Evolutionary conservation across 768 basidiomycete genomes (phyloP), one percentile per base, ranked within the genome.

Genomic region (Kwoniella dendrophila): DNA sequence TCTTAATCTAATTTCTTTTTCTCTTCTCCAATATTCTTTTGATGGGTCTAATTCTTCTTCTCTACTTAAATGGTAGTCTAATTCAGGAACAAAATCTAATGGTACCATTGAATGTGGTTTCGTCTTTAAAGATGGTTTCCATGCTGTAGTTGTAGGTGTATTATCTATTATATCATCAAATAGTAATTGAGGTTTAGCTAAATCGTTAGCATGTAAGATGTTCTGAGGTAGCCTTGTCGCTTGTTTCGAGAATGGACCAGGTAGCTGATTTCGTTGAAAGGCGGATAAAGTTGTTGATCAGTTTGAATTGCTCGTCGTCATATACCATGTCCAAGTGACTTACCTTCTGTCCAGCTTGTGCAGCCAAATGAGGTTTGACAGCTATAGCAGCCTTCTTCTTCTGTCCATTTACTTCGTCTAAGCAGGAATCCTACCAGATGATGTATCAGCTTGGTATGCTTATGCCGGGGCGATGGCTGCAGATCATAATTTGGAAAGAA

Each of bases 81-180:
- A 26, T 8, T 70, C 40, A 47, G 54, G 54, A n/a, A 69, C 55
- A 57, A 88, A 85, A 14, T 88, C 88, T n/a, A 92, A 81, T 1
- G 92, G 90, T 0, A 92, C 87, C 76, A 87, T 83, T 2, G 91
- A 88, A 72, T 94, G 87, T 76, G 86, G 88, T 79, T 96, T 97
- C 70, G 86, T 85, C 0, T 83, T 76, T 18, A 96, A 81, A 2
- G 82, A 80, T 0, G 92, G 90, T 60, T 82, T 83, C 86, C 90
- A 94, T 3, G 73, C 62, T 0, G 85, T 82, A 2, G 83, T 68
- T 26, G 79, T 69, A 56, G 85, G 83, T 24, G 77, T 81, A 68
- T 90, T 92, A 73, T 88, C 83, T 7, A 81, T 79, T 48, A 82
- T 82, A 26, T 80, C 79, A 58, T 83, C 85, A 81, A 97, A 97